Evolutionary conservation across 164 flowering plant genomes (phyloP).

Genomic region (Chimonanthus salicifolius): DNA sequence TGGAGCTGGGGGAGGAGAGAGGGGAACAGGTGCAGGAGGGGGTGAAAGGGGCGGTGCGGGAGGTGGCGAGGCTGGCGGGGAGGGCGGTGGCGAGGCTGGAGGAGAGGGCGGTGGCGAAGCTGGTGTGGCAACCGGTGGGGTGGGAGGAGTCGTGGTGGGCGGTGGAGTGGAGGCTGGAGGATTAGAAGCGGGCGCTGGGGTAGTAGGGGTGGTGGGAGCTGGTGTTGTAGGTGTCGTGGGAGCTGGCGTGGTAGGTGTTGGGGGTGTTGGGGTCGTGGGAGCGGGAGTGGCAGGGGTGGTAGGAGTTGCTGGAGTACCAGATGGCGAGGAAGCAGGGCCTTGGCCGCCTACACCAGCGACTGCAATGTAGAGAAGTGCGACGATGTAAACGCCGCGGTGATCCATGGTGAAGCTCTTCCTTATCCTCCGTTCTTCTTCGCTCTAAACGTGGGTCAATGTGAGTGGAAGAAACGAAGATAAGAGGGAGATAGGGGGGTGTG

Average conservation of each 20-base stretch:
- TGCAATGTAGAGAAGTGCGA: constrained; percentile 42
- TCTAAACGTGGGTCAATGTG: not conserved
- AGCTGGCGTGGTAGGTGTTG: not conserved
- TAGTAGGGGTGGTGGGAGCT: constrained; percentile 4
- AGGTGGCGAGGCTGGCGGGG: constrained; percentile 26
- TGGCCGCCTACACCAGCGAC: constrained; percentile 38
- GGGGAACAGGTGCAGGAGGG: constrained; percentile 14
- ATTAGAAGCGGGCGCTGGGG: constrained; percentile 7
- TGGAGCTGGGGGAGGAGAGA: constrained; percentile 23
- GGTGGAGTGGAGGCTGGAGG: not conserved
- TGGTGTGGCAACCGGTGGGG: constrained; percentile 5
- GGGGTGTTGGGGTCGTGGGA: not conserved
- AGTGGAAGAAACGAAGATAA: not conserved
- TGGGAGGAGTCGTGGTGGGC: not conserved
- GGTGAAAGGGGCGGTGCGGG: constrained; percentile 16
- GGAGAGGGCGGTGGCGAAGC: not conserved
- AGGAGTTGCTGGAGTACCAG: not conserved
- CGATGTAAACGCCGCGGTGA: constrained; percentile 11
- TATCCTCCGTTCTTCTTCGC: constrained; percentile 1
- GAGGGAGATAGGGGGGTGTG: not conserved
- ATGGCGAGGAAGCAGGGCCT: constrained; percentile 43
- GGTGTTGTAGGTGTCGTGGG: not conserved
- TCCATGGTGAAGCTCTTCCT: constrained; percentile 16
- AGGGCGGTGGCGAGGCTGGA: not conserved
- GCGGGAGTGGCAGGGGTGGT: not conserved